phyloP scores from a whole-genome alignment of 2,329 filamentous ascomycete species.

The Fusarium burgessii region DNA sequence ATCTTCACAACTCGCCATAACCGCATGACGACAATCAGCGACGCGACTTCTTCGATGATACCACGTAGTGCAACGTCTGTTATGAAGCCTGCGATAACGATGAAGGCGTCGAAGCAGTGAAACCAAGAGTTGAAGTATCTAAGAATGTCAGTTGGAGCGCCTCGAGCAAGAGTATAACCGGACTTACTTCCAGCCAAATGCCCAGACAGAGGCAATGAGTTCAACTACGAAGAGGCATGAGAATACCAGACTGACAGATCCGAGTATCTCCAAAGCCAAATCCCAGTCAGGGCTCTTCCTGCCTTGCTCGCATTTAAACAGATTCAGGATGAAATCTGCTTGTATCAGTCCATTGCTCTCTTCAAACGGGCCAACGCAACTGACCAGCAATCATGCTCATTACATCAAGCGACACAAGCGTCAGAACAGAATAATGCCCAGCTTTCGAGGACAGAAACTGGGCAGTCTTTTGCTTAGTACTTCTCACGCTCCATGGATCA shows the following conservation, averaged over 20 bases:
- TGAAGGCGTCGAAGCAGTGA: conserved; percentile 14
- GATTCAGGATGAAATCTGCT: neutral
- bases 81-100: conserved; percentile 11
- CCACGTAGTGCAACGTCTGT: conserved; percentile 10
- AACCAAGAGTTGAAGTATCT: conserved; percentile 28
- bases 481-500: neutral
- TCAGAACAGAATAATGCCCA: conserved; percentile 11
- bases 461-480: neutral
- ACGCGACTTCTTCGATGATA: conserved; percentile 15
- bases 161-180: fast-evolving
- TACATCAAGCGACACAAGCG: conserved; percentile 15
- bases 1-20: conserved; percentile 22
- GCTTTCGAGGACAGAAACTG: conserved; percentile 6
- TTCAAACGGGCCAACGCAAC: fast-evolving
- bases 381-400: conserved; percentile 21
- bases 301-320: conserved; percentile 11
- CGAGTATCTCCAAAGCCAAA: neutral
- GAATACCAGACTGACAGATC: neutral
- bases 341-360: fast-evolving
- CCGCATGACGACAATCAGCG: conserved; percentile 20
- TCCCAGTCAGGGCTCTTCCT: neutral
- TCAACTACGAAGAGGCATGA: conserved; percentile 14
- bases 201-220: conserved; percentile 9
- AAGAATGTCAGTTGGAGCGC: fast-evolving
- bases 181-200: conserved; percentile 14